phyloP scores from a whole-genome alignment of 2,329 filamentous ascomycete species.

The Curvularia sp. region DNA sequence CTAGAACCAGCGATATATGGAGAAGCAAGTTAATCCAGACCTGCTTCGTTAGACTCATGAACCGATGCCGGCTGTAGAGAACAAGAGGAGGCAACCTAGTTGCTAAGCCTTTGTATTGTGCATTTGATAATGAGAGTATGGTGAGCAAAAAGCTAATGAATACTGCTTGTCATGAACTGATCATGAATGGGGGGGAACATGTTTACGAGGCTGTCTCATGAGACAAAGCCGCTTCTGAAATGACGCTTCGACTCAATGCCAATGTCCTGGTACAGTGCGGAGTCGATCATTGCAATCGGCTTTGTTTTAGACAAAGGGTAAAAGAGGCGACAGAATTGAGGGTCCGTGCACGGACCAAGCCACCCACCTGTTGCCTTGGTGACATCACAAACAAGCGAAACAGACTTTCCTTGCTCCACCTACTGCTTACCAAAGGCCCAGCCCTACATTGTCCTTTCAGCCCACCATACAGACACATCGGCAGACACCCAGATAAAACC shows the following conservation, averaged over 20 bases:
- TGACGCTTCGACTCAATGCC: neutral
- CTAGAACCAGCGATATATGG: neutral
- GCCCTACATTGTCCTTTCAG: slow-evolving; percentile 3
- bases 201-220: neutral
- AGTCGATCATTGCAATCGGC: no score
- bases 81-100: no score
- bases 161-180: neutral
- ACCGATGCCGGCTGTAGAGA: neutral
- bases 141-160: neutral
- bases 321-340: neutral
- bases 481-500: neutral
- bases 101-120: neutral
- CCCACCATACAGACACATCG: neutral
- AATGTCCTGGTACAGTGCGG: neutral
- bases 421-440: slow-evolving; percentile 9
- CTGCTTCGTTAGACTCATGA: neutral
- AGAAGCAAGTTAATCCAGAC: neutral
- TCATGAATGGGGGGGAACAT: neutral
- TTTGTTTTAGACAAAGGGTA: neutral
- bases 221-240: neutral
- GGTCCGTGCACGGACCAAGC: slow-evolving; percentile 7
- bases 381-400: slow-evolving; percentile 34
- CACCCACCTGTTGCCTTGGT: slow-evolving; percentile 27
- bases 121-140: neutral
- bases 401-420: slow-evolving; percentile 23